Evolutionary conservation across 2,329 filamentous ascomycete species (phyloP), one percentile per base, ranked within the genome.

Genomic region (Arthroderma sp.): DNA sequence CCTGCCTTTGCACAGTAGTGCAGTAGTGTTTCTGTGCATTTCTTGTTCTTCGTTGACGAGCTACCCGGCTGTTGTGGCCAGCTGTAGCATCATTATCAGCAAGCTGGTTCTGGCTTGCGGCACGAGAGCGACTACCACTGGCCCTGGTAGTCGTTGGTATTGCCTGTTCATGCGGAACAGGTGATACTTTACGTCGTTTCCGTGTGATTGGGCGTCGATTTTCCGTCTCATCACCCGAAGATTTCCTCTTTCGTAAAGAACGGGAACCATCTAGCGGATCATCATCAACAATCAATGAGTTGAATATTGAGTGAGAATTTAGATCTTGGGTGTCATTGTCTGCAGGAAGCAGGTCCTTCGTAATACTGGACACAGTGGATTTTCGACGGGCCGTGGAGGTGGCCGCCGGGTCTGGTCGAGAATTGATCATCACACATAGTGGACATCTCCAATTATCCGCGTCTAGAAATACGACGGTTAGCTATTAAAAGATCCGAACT

Each of bases 191-290:
- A 44, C 66, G 67, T 56, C 73, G 65, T 61, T 63, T 86, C 78
- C 61, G 88, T 76, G 61, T 73, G 23, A 70, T 64, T 21, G 69
- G 68, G 1, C 64, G 63, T 54, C 70, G 66, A 54, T 72, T 76
- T 53, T 85, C 83, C 13, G 65, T 76, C 58, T 82, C 80, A 11
- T 80, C 76, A 2, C 87, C 86, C 0, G 88, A 89, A 17, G 88
- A 85, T 70, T 91, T 95, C 56, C 91, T 83, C 73, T 95, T 95
- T 60, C 91, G 81, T 59, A 95, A 74, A 33, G 87, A 81, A 56
- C 89, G 84, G 7, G 88, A 84, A 49, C 85, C 87, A 70, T 91
- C 86, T 74, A 86, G 77, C 6, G 85, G 79, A 65, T 89, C 86
- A 61, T 86, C 85, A 56, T 86, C 81, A 56, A 87, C 76, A 38